Conservation (phyloP, 345 rosid species). For the Mangifera indica region DNA sequence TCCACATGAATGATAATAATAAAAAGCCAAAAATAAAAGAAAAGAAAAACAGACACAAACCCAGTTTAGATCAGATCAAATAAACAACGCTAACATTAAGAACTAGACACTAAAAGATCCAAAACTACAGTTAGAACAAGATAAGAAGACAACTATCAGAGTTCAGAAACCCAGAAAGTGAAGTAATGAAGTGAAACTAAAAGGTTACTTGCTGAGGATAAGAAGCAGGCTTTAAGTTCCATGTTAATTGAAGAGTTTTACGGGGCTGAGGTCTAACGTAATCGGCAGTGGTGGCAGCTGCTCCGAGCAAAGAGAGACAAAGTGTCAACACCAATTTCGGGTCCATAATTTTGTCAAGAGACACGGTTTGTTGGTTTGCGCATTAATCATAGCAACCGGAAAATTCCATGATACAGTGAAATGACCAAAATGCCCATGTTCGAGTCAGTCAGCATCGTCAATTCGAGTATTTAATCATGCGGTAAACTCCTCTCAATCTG, state of each 20-base stretch:
- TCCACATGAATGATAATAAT: not conserved
- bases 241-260: slow-evolving; percentile 60
- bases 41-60: slow-evolving; percentile 12
- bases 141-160: not conserved
- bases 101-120: not conserved
- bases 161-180: not conserved
- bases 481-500: not conserved
- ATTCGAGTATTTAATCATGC: not conserved
- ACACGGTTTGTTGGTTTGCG: not conserved
- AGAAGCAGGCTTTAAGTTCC: slow-evolving; percentile 48
- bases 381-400: not conserved
- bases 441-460: not conserved
- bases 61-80: slow-evolving; percentile 25
- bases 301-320: slow-evolving; percentile 31
- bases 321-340: slow-evolving; percentile 19
- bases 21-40: slow-evolving; percentile 1
- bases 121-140: not conserved
- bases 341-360: slow-evolving; percentile 13
- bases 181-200: not conserved
- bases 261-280: slow-evolving; percentile 82
- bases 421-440: not conserved
- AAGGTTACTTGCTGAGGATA: slow-evolving; percentile 70
- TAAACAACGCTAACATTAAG: not conserved
- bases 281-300: slow-evolving; percentile 37
- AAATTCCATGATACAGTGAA: not conserved